phyloP scores from a whole-genome alignment of 192 early-diverging fungal genomes.

The Dimargaris cristalligena region DNA sequence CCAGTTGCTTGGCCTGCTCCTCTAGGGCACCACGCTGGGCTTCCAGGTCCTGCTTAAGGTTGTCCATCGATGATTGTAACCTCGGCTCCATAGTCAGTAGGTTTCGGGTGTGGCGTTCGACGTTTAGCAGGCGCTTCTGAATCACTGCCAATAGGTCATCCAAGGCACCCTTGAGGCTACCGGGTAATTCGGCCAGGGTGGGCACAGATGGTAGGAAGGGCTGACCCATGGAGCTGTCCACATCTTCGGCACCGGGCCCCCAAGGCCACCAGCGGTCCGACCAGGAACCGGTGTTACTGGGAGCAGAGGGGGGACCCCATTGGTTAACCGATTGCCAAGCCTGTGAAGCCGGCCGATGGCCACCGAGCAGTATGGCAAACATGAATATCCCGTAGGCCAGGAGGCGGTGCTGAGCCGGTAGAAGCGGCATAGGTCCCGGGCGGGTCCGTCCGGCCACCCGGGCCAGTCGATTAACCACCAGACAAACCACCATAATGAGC shows the following conservation, averaged over 20 bases:
- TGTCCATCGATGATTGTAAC: not conserved
- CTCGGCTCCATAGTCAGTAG: not conserved
- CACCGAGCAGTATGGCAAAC: not conserved
- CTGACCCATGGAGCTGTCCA: too few relatives aligned
- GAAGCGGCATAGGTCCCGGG: not conserved
- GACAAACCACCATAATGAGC: not conserved
- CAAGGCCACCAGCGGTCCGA: too few relatives aligned
- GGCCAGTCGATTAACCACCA: not conserved
- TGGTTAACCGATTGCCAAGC: not conserved
- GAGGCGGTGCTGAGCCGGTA: not conserved
- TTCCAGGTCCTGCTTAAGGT: not conserved
- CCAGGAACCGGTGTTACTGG: too few relatives aligned
- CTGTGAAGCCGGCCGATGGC: not conserved
- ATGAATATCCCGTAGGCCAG: not conserved
- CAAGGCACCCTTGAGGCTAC: too few relatives aligned
- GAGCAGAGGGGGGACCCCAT: too few relatives aligned
- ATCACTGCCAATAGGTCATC: not conserved
- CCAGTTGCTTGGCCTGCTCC: not conserved
- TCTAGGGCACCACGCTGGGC: not conserved
- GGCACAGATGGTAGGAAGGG: not conserved
- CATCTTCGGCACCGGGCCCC: too few relatives aligned
- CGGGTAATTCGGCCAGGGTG: not conserved
- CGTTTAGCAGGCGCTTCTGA: not conserved
- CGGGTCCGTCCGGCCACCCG: not conserved
- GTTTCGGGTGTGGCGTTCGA: not conserved